phyloP scores from a whole-genome alignment of 1,284 basidiomycete genomes.

The Earliella scabrosa region DNA sequence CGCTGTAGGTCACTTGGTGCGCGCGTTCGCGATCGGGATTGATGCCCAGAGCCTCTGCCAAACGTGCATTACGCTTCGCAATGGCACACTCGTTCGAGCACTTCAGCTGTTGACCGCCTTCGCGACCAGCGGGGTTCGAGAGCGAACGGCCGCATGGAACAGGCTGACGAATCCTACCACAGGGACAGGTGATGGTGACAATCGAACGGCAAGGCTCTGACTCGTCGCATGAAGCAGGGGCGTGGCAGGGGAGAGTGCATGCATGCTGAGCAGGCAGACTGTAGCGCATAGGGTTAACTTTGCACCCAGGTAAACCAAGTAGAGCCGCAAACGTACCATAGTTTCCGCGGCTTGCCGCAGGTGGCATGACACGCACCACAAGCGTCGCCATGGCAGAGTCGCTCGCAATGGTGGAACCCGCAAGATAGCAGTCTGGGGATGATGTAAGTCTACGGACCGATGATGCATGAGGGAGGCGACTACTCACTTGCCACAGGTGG shows the following conservation, averaged over 20 bases:
- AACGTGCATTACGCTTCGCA: slow-evolving; percentile 81
- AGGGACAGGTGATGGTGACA: slow-evolving; percentile 75
- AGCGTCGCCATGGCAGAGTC: slow-evolving; percentile 76
- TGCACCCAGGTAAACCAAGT: too few species aligned
- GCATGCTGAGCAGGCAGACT: slow-evolving; percentile 69
- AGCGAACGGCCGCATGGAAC: slow-evolving; percentile 69
- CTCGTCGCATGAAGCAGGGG: slow-evolving; percentile 83
- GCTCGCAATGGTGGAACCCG: slow-evolving; percentile 86
- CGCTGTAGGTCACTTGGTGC: slow-evolving; percentile 56
- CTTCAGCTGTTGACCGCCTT: slow-evolving; percentile 53
- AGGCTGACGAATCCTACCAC: slow-evolving; percentile 77
- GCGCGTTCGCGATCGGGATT: slow-evolving; percentile 44
- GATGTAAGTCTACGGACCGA: slow-evolving; percentile 4
- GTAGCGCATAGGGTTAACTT: neutral
- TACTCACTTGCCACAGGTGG: slow-evolving; percentile 73
- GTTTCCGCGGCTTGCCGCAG: slow-evolving; percentile 84
- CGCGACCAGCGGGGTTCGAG: slow-evolving; percentile 47
- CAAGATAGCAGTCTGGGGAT: slow-evolving; percentile 64
- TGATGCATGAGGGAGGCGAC: neutral
- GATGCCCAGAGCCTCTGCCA: slow-evolving; percentile 91
- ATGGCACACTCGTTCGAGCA: slow-evolving; percentile 83
- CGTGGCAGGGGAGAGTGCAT: slow-evolving; percentile 81
- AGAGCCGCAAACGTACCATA: slow-evolving; percentile 79
- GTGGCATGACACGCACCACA: slow-evolving; percentile 78
- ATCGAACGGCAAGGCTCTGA: slow-evolving; percentile 72